A percentile compares a stretch with the other conserved stretches of the same genome.
Conservation (phyloP, 768 basidiomycete genomes). For the Clathrus columnatus region DNA sequence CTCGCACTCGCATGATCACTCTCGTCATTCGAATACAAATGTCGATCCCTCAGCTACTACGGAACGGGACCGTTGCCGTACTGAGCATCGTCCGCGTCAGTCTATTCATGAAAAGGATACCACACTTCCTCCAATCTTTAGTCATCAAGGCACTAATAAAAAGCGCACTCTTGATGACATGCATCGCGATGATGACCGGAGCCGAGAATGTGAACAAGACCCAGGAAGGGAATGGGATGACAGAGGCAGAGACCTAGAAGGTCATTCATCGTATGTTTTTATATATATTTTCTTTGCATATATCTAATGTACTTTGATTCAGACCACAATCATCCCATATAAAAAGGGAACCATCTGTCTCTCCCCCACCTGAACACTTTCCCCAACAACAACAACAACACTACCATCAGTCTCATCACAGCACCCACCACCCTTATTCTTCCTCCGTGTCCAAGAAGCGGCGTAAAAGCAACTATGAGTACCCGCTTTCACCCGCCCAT, state of each 20-base stretch:
- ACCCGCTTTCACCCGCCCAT: too few species aligned
- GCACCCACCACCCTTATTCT: background rate
- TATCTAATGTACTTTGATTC: background rate
- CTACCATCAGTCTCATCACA: background rate
- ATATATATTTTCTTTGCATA: background rate
- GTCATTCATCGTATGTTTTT: background rate
- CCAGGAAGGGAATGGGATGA: background rate
- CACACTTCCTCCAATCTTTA: conserved; percentile 1
- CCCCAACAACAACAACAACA: background rate
- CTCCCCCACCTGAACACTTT: background rate
- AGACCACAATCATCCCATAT: background rate
- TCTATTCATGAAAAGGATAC: background rate
- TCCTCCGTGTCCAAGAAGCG: background rate
- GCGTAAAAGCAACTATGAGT: too few species aligned
- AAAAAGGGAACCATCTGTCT: background rate
- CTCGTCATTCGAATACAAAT: too few species aligned
- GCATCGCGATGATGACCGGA: background rate
- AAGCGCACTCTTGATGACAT: background rate
- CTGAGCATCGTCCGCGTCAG: background rate
- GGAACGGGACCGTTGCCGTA: background rate
- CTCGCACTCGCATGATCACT: too few species aligned
- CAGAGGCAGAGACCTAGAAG: background rate
- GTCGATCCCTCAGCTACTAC: background rate
- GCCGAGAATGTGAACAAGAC: background rate
- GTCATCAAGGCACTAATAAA: background rate